These are phyloP conservation scores for Cylindrotheca fusiformis DNA, from an alignment of 108 stramenopile species.

Conservation along the genomic window DNA sequence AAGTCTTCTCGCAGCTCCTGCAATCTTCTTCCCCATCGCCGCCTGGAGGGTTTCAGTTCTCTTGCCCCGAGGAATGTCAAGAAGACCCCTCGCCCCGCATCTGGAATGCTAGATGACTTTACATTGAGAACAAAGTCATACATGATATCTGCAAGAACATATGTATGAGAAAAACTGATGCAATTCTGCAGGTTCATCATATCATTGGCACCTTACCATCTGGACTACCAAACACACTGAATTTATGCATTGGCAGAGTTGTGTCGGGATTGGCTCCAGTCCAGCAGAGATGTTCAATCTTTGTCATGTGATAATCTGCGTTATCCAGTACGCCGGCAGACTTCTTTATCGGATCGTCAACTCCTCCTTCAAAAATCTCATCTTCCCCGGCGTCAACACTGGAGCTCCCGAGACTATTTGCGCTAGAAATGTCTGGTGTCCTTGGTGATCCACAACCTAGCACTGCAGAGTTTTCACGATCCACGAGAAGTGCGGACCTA, in stretches of 20 bases:
- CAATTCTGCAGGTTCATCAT: neutral
- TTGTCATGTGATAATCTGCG: neutral
- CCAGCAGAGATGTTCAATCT: neutral
- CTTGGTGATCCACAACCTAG: no score
- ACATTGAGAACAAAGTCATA: constrained; percentile 54
- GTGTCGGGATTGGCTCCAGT: neutral
- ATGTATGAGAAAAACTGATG: neutral
- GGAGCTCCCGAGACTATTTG: no score
- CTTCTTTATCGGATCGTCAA: constrained; percentile 6
- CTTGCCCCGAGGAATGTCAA: constrained; percentile 63
- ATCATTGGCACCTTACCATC: neutral
- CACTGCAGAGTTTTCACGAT: no score
- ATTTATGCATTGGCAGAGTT: constrained; percentile 1
- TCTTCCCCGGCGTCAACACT: no score
- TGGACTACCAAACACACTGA: neutral
- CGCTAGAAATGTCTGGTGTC: no score
- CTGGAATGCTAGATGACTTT: constrained; percentile 46
- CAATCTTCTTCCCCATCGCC: constrained; percentile 11
- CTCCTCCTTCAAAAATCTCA: no score
- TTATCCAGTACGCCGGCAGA: no score
- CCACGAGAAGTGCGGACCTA: no score
- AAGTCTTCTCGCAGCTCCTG: constrained; percentile 3
- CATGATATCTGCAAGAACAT: constrained; percentile 35
- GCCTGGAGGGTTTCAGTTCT: constrained; percentile 26
- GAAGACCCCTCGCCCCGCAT: constrained; percentile 68